A percentile compares a stretch with the other conserved stretches of the same genome.
Evolutionary conservation across 2,329 filamentous ascomycete species (phyloP).

Genomic region (Pseudogymnoascus sp.): DNA sequence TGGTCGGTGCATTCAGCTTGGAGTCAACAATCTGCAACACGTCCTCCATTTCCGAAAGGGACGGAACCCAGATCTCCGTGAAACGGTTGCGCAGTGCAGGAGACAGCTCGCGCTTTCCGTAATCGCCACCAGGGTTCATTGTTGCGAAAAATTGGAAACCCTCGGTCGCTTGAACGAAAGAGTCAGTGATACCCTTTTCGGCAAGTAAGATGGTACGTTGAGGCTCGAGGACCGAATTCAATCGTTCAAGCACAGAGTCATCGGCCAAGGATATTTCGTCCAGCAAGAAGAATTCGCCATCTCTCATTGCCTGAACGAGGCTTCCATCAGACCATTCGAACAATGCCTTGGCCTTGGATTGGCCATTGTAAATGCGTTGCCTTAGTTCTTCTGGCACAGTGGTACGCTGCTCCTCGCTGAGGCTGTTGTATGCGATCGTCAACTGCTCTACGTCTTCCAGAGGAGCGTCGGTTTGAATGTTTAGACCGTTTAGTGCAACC

Average conservation of each 20-base stretch:
- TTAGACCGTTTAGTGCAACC: conserved; percentile 31
- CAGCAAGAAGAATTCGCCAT: conserved; percentile 81
- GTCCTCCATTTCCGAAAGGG: conserved; percentile 75
- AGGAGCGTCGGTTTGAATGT: conserved; percentile 44
- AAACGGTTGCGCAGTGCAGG: conserved; percentile 92
- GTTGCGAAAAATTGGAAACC: conserved; percentile 96
- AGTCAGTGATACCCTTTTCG: conserved; percentile 83
- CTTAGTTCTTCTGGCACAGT: conserved; percentile 24
- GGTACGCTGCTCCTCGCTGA: conserved; percentile 38
- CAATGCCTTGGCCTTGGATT: conserved; percentile 65
- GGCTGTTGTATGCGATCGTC: conserved; percentile 33
- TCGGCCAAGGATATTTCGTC: conserved; percentile 98
- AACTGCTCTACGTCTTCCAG: conserved; percentile 51
- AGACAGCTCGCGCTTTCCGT: conserved; percentile 94
- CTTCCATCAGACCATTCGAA: conserved; percentile 97
- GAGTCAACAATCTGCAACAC: conserved; percentile 75
- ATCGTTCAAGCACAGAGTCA: conserved; percentile 88
- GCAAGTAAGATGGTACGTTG: conserved; percentile 79
- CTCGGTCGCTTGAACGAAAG: conserved; percentile 62
- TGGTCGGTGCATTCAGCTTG: conserved; percentile 54
- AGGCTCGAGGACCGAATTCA: conserved; percentile 94
- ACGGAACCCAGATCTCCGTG: conserved; percentile 96
- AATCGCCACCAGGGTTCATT: conserved; percentile 98
- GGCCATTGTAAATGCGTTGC: conserved; percentile 34
- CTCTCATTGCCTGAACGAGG: conserved; percentile 86